Base-by-base conservation (phyloP, 352 stramenopile species). In the Pilasporangium apinafurcum region DNA sequence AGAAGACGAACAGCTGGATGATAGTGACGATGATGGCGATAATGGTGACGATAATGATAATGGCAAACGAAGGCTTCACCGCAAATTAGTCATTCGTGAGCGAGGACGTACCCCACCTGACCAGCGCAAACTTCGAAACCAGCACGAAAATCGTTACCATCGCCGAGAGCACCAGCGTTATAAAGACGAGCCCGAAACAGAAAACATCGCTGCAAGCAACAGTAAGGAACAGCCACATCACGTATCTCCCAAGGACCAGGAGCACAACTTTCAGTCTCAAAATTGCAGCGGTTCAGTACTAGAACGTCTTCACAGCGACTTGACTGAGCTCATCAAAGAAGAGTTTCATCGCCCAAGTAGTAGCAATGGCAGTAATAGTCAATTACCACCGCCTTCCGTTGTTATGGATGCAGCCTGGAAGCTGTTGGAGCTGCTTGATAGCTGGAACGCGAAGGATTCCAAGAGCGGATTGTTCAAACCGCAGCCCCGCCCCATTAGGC, bases 261-360 rank as follows among this genome's bases (percentile, higher is more conserved):
- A 37, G 28, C 10, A 7, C 14, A 51, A 44, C 16, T 36, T 38
- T 38, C 17, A 16, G 33, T 38, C 33, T 2, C 40, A 44, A 29
- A 20, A 52, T 29, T 30, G 22, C 37, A 37, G 50, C 25, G 18
- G 46, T 24, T 26, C 51, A 1, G 16, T 80, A 20, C 20, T 80
- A 8, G 61, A 79, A 22, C 63, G 62, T 0, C 48, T 83, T 26
- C 72, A 85, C 20, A 40, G 64, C 5, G 51, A 74, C 28, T 44
- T 85, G 1, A 62, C 76, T 1, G 64, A 81, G 51, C 51, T 83
- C 12, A 65, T 85, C 36, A 78, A 83, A 25, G 60, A 63, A 24
- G 67, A 86, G n/a, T n/a, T n/a, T n/a, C n/a, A n/a, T n/a, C n/a
- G n/a, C n/a, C n/a, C n/a, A n/a, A n/a, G n/a, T n/a, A n/a, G n/a